Evolutionary conservation across 345 rosid species (phyloP).

Genomic region (Salix koriyanagi): DNA sequence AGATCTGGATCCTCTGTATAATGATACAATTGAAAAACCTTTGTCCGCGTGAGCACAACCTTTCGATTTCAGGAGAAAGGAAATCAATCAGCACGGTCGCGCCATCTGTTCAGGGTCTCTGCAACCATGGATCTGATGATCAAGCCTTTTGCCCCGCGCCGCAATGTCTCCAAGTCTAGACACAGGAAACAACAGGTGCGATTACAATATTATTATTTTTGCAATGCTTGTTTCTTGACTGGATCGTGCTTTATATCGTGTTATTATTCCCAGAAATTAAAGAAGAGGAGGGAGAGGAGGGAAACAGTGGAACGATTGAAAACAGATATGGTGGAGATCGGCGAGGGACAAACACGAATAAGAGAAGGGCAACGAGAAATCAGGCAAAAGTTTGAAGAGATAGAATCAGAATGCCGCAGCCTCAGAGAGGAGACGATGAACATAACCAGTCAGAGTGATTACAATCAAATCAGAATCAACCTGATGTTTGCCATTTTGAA

Average conservation of each 20-base stretch:
- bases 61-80: not conserved
- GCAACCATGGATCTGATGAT: not conserved
- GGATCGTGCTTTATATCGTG: not conserved
- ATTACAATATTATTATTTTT: rapidly evolving
- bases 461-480: too few relatives aligned
- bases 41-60: not conserved
- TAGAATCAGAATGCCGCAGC: too few relatives aligned
- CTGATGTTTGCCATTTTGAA: too few relatives aligned
- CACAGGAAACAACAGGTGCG: not conserved
- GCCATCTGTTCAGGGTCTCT: not conserved
- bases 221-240: not conserved
- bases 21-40: too few relatives aligned
- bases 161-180: not conserved
- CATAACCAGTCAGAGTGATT: too few relatives aligned
- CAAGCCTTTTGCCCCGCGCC: not conserved
- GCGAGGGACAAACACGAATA: not conserved
- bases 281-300: not conserved
- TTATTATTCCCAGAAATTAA: not conserved
- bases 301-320: not conserved
- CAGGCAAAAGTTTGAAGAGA: too few relatives aligned
- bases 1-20: too few relatives aligned
- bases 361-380: not conserved
- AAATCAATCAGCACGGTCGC: not conserved
- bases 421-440: too few relatives aligned
- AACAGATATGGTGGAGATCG: not conserved